These are phyloP conservation scores for Boletus sp. DNA, from an alignment of 768 basidiomycete genomes.

Conservation along the genomic window DNA sequence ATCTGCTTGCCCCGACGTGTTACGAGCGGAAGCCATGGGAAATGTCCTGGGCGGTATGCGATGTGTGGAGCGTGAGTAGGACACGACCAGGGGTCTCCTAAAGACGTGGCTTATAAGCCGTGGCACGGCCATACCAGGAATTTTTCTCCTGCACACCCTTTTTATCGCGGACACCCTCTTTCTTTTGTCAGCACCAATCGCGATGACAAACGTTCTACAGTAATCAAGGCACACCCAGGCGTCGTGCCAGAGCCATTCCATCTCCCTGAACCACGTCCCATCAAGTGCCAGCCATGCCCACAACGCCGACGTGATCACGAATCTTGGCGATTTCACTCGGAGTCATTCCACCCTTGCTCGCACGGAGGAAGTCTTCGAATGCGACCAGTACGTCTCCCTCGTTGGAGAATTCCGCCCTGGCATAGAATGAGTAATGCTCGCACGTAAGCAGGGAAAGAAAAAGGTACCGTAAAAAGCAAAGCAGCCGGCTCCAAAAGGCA, in stretches of 20 bases:
- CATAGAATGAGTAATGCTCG: background rate
- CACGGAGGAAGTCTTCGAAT: constrained; percentile 85
- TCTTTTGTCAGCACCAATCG: constrained; percentile 3
- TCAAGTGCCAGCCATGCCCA: constrained; percentile 83
- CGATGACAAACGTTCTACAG: constrained; percentile 15
- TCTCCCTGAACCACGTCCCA: background rate
- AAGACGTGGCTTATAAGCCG: constrained; percentile 8
- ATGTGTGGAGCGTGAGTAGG: background rate
- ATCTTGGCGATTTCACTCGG: constrained; percentile 90
- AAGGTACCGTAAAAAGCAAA: constrained; percentile 56
- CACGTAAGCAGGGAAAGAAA: background rate
- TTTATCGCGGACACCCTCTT: background rate
- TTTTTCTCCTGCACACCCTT: background rate
- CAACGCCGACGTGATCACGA: constrained; percentile 80
- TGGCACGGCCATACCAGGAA: constrained; percentile 17
- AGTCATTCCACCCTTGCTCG: constrained; percentile 75
- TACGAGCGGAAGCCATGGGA: constrained; percentile 30
- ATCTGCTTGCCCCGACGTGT: constrained; percentile 42
- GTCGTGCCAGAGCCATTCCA: background rate
- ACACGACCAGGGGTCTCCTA: constrained; percentile 5
- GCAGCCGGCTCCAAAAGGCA: constrained; percentile 73
- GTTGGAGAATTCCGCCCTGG: constrained; percentile 59
- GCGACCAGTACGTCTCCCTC: constrained; percentile 63
- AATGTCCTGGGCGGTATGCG: background rate
- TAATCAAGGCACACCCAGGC: background rate